These are phyloP conservation scores for Taphrina deformans DNA, from an alignment of 1,139 yeast species.

Conservation along the genomic window DNA sequence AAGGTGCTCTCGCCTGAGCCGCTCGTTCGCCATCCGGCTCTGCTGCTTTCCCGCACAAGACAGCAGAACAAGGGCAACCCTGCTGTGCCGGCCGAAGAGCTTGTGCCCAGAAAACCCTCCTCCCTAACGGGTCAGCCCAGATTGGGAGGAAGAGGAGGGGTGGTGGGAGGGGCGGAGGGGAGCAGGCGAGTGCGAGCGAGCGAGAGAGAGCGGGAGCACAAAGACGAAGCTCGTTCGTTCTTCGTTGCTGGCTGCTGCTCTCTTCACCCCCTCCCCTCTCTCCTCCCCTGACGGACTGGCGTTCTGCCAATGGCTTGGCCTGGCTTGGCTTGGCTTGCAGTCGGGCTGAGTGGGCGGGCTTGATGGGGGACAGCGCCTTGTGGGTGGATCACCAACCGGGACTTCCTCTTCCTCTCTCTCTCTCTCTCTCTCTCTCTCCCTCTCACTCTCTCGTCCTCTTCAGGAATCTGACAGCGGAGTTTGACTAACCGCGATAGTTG, in stretches of 20 bases:
- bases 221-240: background rate
- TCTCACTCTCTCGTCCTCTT: background rate
- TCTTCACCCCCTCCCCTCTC: no score
- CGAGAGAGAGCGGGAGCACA: no score
- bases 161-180: no score
- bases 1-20: no score
- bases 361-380: slow-evolving; percentile 4
- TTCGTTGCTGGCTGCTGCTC: background rate
- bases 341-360: background rate
- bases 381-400: slow-evolving; percentile 1
- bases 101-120: no score
- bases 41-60: no score
- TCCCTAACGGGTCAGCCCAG: no score
- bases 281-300: background rate
- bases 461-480: background rate
- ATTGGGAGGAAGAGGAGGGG: no score
- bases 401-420: slow-evolving; percentile 1
- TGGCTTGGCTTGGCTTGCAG: background rate
- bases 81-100: no score
- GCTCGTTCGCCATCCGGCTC: no score
- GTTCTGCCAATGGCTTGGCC: background rate
- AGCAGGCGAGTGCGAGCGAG: no score
- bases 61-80: no score
- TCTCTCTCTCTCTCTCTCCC: background rate
- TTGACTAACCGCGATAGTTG: slow-evolving; percentile 5